Conservation (phyloP, 2,329 filamentous ascomycete genomes). For the Aureobasidium sp. region DNA sequence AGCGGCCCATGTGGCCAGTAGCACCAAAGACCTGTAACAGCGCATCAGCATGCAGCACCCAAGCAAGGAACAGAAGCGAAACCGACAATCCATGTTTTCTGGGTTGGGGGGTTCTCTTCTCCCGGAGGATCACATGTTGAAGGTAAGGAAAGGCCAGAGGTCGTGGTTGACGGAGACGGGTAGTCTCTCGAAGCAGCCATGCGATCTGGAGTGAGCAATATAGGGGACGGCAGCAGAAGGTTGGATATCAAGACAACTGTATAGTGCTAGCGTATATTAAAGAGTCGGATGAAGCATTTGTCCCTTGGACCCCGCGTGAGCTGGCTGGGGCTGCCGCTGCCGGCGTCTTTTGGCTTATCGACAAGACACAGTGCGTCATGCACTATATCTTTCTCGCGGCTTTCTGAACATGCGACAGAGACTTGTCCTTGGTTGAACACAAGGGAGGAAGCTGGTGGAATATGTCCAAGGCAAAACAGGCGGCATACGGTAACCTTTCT, state of each 20-base stretch:
- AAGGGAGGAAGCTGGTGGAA: not conserved
- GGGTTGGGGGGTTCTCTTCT: constrained; percentile 60
- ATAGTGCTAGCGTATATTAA: not conserved
- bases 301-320: not conserved
- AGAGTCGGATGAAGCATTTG: not conserved
- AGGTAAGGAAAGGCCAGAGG: constrained; percentile 57
- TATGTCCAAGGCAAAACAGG: constrained; percentile 31
- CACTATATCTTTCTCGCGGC: not conserved
- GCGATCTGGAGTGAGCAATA: not conserved
- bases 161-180: constrained; percentile 13
- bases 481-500: constrained; percentile 14
- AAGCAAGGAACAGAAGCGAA: constrained; percentile 3
- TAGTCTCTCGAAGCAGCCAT: constrained; percentile 7
- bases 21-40: constrained; percentile 74
- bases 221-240: too few species aligned
- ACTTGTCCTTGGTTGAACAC: not conserved
- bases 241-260: not conserved
- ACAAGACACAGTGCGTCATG: constrained; percentile 9
- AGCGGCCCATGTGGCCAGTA: constrained; percentile 94
- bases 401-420: not conserved
- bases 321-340: not conserved
- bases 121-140: constrained; percentile 80
- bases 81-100: constrained; percentile 82
- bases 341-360: constrained; percentile 10
- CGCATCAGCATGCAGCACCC: constrained; percentile 4